phyloP scores from a whole-genome alignment of 2,329 filamentous ascomycete genomes.

The Xylariales sp. region DNA sequence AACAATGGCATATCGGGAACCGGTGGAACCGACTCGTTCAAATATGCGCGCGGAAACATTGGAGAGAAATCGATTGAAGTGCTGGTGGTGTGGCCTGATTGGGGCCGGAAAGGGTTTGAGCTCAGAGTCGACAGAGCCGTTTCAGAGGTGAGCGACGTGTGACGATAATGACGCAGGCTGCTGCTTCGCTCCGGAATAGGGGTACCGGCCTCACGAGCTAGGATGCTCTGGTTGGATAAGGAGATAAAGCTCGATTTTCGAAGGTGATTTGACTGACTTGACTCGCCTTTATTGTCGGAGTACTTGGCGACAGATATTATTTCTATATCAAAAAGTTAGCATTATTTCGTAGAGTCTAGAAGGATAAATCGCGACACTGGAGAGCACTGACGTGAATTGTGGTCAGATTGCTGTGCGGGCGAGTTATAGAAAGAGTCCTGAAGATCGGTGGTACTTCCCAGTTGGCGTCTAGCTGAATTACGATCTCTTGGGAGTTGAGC shows the following conservation, averaged over 20 bases:
- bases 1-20: slow-evolving; percentile 32
- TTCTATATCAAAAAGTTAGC: slow-evolving; percentile 40
- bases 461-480: slow-evolving; percentile 36
- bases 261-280: slow-evolving; percentile 35
- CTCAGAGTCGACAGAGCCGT: slow-evolving; percentile 56
- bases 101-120: slow-evolving; percentile 56
- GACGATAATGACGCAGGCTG: slow-evolving; percentile 54
- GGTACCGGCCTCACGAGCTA: slow-evolving; percentile 53
- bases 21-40: slow-evolving; percentile 33
- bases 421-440: slow-evolving; percentile 39
- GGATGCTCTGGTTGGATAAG: slow-evolving; percentile 41
- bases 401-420: slow-evolving; percentile 35
- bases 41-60: slow-evolving; percentile 36
- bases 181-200: slow-evolving; percentile 52
- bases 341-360: slow-evolving; percentile 1
- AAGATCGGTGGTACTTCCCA: slow-evolving; percentile 41
- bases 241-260: slow-evolving; percentile 45
- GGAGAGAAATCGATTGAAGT: slow-evolving; percentile 58
- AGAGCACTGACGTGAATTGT: slow-evolving; percentile 43
- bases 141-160: slow-evolving; percentile 58
- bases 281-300: slow-evolving; percentile 31
- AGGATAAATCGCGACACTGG: slow-evolving; percentile 29
- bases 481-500: slow-evolving; percentile 30
- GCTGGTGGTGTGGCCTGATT: slow-evolving; percentile 58
- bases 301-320: slow-evolving; percentile 29